Conservation (phyloP, 2,329 filamentous ascomycete genomes). For the Aureobasidium sp. region DNA sequence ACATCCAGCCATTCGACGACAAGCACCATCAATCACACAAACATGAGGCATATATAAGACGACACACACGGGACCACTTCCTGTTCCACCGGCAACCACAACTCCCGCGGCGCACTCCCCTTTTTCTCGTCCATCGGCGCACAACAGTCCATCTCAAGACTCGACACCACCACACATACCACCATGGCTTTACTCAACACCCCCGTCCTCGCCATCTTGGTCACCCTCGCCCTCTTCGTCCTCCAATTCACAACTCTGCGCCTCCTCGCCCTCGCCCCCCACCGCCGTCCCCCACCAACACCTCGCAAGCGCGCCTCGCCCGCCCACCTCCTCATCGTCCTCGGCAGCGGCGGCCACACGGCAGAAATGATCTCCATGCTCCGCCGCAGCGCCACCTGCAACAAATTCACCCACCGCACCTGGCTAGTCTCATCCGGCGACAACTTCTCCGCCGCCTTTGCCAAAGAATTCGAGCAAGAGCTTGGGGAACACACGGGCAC, state of each 20-base stretch:
- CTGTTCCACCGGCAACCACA: neutral
- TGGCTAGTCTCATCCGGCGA: slow-evolving; percentile 78
- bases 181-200: slow-evolving; percentile 1
- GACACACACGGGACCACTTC: neutral
- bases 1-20: neutral
- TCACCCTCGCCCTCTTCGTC: slow-evolving; percentile 25
- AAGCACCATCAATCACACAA: neutral
- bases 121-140: neutral
- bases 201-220: slow-evolving; percentile 23
- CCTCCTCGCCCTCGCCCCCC: slow-evolving; percentile 31
- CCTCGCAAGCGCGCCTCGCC: slow-evolving; percentile 26
- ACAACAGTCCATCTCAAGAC: neutral
- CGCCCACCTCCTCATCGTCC: slow-evolving; percentile 65
- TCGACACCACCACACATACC: neutral
- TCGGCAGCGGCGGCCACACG: slow-evolving; percentile 90
- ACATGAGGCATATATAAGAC: neutral
- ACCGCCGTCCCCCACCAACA: slow-evolving; percentile 20
- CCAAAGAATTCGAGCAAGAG: slow-evolving; percentile 52
- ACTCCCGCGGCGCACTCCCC: neutral
- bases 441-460: slow-evolving; percentile 55
- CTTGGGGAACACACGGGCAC: slow-evolving; percentile 23
- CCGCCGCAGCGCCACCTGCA: slow-evolving; percentile 41
- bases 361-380: slow-evolving; percentile 90
- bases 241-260: slow-evolving; percentile 29
- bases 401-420: slow-evolving; percentile 54